phyloP scores from a whole-genome alignment of 2,329 filamentous ascomycete species.

The Fusarium sp. region DNA sequence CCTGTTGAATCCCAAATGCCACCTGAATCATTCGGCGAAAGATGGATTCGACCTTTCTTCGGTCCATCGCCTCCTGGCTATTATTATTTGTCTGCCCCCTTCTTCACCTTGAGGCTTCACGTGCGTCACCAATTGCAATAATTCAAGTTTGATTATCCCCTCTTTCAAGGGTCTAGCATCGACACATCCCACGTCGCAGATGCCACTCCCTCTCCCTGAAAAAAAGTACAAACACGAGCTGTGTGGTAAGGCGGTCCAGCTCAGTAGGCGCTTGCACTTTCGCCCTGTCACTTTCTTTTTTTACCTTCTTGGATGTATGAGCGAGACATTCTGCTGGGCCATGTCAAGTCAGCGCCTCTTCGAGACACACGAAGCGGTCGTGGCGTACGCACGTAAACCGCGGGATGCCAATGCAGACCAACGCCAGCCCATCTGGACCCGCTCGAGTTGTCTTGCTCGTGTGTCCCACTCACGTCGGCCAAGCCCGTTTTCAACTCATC shows the following conservation, averaged over 20 bases:
- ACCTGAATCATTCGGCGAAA: slow-evolving; percentile 35
- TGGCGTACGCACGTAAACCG: slow-evolving; percentile 25
- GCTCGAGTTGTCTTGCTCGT: slow-evolving; percentile 16
- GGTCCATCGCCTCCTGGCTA: slow-evolving; percentile 3
- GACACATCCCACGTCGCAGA: slow-evolving; percentile 5
- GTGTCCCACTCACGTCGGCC: slow-evolving; percentile 17
- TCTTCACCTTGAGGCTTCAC: background rate
- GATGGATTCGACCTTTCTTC: background rate
- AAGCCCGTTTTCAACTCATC: slow-evolving; percentile 15
- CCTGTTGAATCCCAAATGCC: slow-evolving; percentile 24
- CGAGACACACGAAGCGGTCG: slow-evolving; percentile 17
- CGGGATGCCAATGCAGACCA: slow-evolving; percentile 19
- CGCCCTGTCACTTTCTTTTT: background rate
- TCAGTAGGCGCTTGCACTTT: background rate
- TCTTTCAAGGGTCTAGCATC: background rate
- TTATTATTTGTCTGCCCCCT: background rate
- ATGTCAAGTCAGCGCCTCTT: slow-evolving; percentile 26
- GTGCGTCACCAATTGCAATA: slow-evolving; percentile 1
- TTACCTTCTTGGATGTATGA: background rate
- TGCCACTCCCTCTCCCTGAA: background rate
- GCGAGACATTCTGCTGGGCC: background rate
- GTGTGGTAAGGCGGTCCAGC: slow-evolving; percentile 22
- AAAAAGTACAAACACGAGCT: background rate
- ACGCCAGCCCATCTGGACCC: slow-evolving; percentile 1
- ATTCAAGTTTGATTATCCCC: slow-evolving; percentile 22